These are phyloP conservation scores for Mesembryanthemum crystallinum DNA, from an alignment of 148 eudicot species.

Conservation along the genomic window DNA sequence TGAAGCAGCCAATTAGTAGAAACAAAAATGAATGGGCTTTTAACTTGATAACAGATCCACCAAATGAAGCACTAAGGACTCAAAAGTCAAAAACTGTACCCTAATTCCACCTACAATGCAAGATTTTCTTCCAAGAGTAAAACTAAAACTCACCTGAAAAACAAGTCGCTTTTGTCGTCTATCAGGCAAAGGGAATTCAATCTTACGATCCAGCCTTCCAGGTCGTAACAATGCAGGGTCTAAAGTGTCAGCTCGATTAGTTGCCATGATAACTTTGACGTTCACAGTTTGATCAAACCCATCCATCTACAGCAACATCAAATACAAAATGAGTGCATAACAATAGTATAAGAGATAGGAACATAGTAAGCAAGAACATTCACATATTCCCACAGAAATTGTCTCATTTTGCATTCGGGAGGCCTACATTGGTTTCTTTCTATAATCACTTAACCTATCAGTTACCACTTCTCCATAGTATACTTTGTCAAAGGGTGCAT, in stretches of 20 bases:
- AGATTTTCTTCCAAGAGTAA: neutral
- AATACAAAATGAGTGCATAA: neutral
- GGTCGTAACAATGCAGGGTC: conserved; percentile 92
- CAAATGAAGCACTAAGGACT: too few relatives aligned
- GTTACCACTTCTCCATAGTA: neutral
- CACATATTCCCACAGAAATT: neutral
- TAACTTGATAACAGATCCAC: neutral
- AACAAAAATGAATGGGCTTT: neutral
- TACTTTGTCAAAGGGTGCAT: neutral
- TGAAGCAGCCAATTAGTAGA: neutral
- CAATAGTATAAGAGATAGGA: neutral
- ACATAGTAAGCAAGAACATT: neutral
- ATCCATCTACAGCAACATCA: conserved; percentile 62
- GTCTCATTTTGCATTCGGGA: neutral
- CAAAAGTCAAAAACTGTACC: too few relatives aligned
- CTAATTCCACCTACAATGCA: too few relatives aligned
- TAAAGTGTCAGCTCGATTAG: conserved; percentile 87
- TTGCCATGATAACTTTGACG: conserved; percentile 92
- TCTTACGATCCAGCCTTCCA: conserved; percentile 85
- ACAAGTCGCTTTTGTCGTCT: conserved; percentile 90
- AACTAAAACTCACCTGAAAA: conserved; percentile 55
- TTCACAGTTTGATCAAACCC: conserved; percentile 95
- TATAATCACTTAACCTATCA: neutral
- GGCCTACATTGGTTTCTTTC: neutral
- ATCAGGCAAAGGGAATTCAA: conserved; percentile 90